phyloP scores from a whole-genome alignment of 1,284 basidiomycete species.

The Phellopilus nigrolimitatus region DNA sequence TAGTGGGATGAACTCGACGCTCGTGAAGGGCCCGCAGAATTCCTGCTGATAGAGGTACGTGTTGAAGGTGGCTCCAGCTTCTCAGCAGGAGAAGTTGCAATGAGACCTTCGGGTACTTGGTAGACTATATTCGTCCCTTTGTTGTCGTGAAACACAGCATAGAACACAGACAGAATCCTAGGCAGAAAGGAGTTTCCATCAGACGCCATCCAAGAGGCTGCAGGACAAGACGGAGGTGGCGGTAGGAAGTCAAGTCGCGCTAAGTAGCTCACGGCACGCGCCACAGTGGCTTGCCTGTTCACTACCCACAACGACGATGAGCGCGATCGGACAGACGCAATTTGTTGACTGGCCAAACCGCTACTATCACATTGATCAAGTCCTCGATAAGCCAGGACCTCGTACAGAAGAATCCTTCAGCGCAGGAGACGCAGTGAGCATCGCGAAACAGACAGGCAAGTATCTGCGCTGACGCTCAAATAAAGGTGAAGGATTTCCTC shows the following conservation, averaged over 20 bases:
- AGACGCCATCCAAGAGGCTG: conserved; percentile 37
- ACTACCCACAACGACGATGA: conserved; percentile 11
- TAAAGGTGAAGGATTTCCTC: conserved; percentile 84
- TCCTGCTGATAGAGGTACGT: conserved; percentile 27
- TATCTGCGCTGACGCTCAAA: background rate
- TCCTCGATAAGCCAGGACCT: conserved; percentile 77
- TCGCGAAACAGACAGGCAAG: conserved; percentile 21
- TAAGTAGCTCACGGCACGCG: too few species aligned
- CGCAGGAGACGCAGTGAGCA: conserved; percentile 64
- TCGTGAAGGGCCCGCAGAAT: conserved; percentile 11
- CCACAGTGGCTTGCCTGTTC: background rate
- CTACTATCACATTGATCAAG: conserved; percentile 76
- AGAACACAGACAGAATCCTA: conserved; percentile 82
- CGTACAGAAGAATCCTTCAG: conserved; percentile 72
- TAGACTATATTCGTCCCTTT: conserved; percentile 84
- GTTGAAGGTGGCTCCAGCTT: conserved; percentile 30
- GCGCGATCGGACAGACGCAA: conserved; percentile 22
- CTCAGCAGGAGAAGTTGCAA: conserved; percentile 41
- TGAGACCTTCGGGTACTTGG: conserved; percentile 86
- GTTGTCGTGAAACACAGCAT: conserved; percentile 78
- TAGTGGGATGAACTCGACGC: conserved; percentile 17
- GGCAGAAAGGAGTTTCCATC: conserved; percentile 68
- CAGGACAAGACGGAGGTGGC: background rate
- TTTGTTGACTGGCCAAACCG: conserved; percentile 64
- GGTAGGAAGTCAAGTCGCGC: background rate